Evolutionary conservation across 1,139 yeast genomes (phyloP).

Genomic region (Saccharomyces hybrid): DNA sequence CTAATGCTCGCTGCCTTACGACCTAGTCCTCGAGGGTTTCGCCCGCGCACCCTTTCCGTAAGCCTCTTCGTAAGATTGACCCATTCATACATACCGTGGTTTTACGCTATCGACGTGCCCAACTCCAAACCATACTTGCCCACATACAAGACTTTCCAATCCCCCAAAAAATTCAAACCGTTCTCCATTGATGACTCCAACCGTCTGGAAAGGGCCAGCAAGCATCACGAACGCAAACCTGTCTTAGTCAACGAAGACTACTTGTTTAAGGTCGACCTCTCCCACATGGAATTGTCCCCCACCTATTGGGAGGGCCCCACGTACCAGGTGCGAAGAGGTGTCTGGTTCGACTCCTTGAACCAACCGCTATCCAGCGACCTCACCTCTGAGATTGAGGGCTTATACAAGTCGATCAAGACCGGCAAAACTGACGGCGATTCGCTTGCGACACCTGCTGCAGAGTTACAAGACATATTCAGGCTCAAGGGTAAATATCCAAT

Average conservation of each 20-base stretch:
- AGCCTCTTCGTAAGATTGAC: conserved; percentile 2
- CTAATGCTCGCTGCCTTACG: not conserved
- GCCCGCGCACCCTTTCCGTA: not conserved
- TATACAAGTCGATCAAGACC: conserved; percentile 33
- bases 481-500: conserved; percentile 20
- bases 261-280: conserved; percentile 62
- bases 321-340: conserved; percentile 75
- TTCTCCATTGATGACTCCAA: conserved; percentile 59
- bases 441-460: conserved; percentile 1
- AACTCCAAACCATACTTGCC: conserved; percentile 55
- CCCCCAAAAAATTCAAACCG: conserved; percentile 59
- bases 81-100: conserved; percentile 43
- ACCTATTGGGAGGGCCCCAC: conserved; percentile 86
- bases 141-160: conserved; percentile 36
- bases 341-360: conserved; percentile 67
- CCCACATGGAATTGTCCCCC: conserved; percentile 49
- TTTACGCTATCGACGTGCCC: conserved; percentile 76
- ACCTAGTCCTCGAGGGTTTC: not conserved
- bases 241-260: conserved; percentile 76
- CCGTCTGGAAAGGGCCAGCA: conserved; percentile 41
- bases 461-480: conserved; percentile 5
- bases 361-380: conserved; percentile 48
- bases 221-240: conserved; percentile 4
- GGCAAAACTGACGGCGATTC: conserved; percentile 25
- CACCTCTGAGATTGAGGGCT: conserved; percentile 53